Evolutionary conservation across 1,284 basidiomycete genomes (phyloP).

Genomic region (Tetrapyrgos nigripes): DNA sequence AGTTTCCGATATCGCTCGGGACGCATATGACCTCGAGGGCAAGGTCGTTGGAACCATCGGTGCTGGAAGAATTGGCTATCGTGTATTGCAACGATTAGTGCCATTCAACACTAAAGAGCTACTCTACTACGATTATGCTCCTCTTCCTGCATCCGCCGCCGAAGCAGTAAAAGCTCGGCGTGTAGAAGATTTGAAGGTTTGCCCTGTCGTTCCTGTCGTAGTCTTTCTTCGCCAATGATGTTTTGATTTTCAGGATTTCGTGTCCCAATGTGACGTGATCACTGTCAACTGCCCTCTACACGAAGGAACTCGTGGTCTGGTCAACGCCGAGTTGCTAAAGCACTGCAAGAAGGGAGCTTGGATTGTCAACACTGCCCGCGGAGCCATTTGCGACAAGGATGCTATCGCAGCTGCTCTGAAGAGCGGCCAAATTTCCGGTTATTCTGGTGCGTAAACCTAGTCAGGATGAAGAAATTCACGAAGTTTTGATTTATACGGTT

Average conservation of each 20-base stretch:
- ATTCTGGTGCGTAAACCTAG: slow-evolving; percentile 35
- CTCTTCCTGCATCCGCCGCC: slow-evolving; percentile 73
- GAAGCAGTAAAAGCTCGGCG: slow-evolving; percentile 78
- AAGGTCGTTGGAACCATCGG: slow-evolving; percentile 93
- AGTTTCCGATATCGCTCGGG: slow-evolving; percentile 82
- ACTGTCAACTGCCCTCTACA: slow-evolving; percentile 93
- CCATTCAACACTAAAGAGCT: slow-evolving; percentile 94
- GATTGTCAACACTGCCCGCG: slow-evolving; percentile 94
- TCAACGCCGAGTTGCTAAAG: slow-evolving; percentile 84
- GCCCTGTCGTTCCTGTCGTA: not conserved
- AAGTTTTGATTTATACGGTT: slow-evolving; percentile 46
- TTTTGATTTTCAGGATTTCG: slow-evolving; percentile 77
- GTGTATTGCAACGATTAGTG: slow-evolving; percentile 86
- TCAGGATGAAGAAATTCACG: slow-evolving; percentile 5
- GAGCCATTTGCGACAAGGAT: slow-evolving; percentile 89
- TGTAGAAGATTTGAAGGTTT: slow-evolving; percentile 77
- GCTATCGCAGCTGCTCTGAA: slow-evolving; percentile 82
- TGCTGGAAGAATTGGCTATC: slow-evolving; percentile 88
- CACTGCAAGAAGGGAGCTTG: slow-evolving; percentile 94
- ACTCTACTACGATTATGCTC: slow-evolving; percentile 91
- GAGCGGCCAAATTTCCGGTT: slow-evolving; percentile 77
- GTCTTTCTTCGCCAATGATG: not conserved
- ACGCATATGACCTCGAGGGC: slow-evolving; percentile 88
- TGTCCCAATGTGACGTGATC: slow-evolving; percentile 84
- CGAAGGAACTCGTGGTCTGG: slow-evolving; percentile 83